Conservation (phyloP, 345 rosid genomes). For the Clarkia xantiana region DNA sequence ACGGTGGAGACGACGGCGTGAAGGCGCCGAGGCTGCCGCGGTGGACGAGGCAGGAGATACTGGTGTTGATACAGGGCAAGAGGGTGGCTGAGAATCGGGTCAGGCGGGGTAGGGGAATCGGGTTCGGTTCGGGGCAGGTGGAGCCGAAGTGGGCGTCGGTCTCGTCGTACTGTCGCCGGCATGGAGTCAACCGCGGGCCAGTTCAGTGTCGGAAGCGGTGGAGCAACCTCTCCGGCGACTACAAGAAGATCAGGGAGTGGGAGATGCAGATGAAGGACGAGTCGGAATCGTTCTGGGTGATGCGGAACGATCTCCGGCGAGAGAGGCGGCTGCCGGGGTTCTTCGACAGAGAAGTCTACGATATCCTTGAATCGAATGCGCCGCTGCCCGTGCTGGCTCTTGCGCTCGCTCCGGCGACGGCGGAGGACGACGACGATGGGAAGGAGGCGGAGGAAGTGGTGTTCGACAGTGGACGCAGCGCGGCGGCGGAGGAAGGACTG, state of each 20-base stretch:
- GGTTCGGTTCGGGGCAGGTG: conserved; percentile 44
- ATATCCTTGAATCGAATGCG: conserved; percentile 40
- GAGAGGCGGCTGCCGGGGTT: conserved; percentile 89
- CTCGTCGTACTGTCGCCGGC: conserved; percentile 72
- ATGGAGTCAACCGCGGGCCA: conserved; percentile 92
- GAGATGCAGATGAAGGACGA: conserved; percentile 52
- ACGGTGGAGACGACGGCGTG: conserved; percentile 36
- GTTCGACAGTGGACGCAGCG: conserved; percentile 58
- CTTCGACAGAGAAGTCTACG: conserved; percentile 88
- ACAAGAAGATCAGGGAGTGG: conserved; percentile 94
- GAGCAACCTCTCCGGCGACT: conserved; percentile 97
- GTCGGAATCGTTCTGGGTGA: conserved; percentile 90
- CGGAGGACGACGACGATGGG: conserved; percentile 7
- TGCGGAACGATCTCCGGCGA: conserved; percentile 81
- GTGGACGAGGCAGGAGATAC: conserved; percentile 95
- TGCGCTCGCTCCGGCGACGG: conserved; percentile 9
- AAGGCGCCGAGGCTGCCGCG: conserved; percentile 80
- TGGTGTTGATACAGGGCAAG: conserved; percentile 90
- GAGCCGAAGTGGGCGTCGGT: conserved; percentile 98
- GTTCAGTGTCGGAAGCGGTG: conserved; percentile 97
- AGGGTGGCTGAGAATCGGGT: conserved; percentile 81
- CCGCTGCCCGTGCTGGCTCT: conserved; percentile 15
- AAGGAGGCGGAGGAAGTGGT: conserved; percentile 23
- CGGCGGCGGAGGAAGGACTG: conserved; percentile 55
- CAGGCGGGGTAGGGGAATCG: conserved; percentile 64